A percentile compares a stretch with the other conserved stretches of the same genome.
These are phyloP conservation scores for Coriaria nepalensis DNA, from an alignment of 306 rosid species.

Conservation along the genomic window DNA sequence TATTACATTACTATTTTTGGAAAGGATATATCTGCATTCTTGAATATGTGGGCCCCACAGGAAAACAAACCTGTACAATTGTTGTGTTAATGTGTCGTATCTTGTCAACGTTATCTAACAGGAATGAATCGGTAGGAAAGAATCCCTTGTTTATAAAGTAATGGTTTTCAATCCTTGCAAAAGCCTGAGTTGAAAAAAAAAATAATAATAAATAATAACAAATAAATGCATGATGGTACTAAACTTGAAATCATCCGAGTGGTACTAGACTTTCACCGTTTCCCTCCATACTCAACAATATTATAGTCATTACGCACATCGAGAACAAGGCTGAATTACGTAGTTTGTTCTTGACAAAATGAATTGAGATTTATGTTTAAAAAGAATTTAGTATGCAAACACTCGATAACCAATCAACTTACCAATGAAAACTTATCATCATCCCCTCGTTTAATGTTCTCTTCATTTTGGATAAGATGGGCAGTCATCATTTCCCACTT, in stretches of 20 bases:
- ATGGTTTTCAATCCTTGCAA: constrained; percentile 95
- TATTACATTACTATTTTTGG: too few species aligned
- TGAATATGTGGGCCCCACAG: neutral
- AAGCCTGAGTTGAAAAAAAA: constrained; percentile 48
- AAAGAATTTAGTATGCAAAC: neutral
- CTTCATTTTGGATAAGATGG: constrained; percentile 79
- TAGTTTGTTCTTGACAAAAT: too few species aligned
- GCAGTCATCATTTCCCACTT: constrained; percentile 98
- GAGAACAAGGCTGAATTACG: too few species aligned
- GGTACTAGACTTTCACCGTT: too few species aligned
- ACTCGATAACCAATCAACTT: constrained; percentile 14
- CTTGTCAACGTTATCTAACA: constrained; percentile 66
- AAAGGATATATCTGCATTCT: too few species aligned
- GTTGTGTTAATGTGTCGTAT: constrained; percentile 66
- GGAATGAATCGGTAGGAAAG: constrained; percentile 71
- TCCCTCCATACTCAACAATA: too few species aligned
- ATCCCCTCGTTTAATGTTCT: constrained; percentile 61
- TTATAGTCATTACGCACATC: too few species aligned
- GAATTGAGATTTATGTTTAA: too few species aligned
- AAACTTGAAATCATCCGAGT: too few species aligned
- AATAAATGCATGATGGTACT: neutral
- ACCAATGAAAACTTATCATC: constrained; percentile 81
- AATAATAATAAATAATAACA: constrained; percentile 5
- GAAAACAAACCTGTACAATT: constrained; percentile 62
- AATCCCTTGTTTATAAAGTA: constrained; percentile 75